Percentiles rank a stretch among this genome's conserved stretches.
Evolutionary conservation across 768 basidiomycete genomes (phyloP).

Genomic region (Auricularia auricula-judae): DNA sequence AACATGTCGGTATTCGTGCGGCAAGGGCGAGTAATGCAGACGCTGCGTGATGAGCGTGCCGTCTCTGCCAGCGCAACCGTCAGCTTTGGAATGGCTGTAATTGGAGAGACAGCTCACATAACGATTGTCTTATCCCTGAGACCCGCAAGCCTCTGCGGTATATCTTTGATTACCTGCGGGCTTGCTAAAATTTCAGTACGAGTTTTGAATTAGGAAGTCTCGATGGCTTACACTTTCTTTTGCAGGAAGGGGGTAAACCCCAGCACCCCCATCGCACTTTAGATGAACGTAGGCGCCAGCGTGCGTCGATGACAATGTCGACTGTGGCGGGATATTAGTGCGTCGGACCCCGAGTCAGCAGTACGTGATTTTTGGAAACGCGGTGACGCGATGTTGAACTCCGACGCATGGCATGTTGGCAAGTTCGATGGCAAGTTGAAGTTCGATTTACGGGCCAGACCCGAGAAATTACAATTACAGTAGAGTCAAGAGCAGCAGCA

Average conservation of each 20-base stretch:
- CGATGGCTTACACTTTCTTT: slow-evolving; percentile 7
- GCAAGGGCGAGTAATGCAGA: slow-evolving; percentile 58
- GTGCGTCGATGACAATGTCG: too few species aligned
- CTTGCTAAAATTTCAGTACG: slow-evolving; percentile 2
- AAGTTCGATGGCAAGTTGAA: too few species aligned
- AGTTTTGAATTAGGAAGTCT: neutral
- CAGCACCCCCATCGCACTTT: slow-evolving; percentile 9
- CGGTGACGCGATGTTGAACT: too few species aligned
- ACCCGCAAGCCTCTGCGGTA: slow-evolving; percentile 53
- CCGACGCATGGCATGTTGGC: too few species aligned
- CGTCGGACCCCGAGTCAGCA: neutral
- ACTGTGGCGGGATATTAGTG: too few species aligned
- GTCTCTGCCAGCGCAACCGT: slow-evolving; percentile 38
- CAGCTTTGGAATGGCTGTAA: slow-evolving; percentile 5
- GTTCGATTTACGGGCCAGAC: too few species aligned
- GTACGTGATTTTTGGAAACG: too few species aligned
- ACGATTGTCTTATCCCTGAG: slow-evolving; percentile 60
- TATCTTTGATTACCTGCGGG: slow-evolving; percentile 15
- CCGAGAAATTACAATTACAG: too few species aligned
- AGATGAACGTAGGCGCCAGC: too few species aligned
- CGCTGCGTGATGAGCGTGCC: slow-evolving; percentile 79
- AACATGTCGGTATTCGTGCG: slow-evolving; percentile 58
- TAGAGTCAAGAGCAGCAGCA: too few species aligned
- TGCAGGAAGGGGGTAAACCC: slow-evolving; percentile 10
- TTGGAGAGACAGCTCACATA: slow-evolving; percentile 40